phyloP scores from a whole-genome alignment of 495 filamentous ascomycete genomes.

The Xeromyces bisporus region DNA sequence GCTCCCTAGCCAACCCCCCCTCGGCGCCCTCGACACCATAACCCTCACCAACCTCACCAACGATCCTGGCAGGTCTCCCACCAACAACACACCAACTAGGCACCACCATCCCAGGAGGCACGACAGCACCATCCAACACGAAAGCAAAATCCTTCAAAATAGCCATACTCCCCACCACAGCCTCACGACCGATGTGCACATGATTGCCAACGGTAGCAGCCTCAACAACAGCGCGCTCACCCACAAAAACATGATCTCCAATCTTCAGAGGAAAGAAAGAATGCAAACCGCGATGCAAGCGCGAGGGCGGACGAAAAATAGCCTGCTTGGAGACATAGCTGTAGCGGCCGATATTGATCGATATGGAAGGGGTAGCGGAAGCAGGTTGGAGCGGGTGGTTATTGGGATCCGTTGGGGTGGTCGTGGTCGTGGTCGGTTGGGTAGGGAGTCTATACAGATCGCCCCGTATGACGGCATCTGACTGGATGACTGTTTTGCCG shows the following conservation, averaged over 20 bases:
- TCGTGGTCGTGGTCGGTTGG: slow-evolving; percentile 17
- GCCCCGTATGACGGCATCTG: slow-evolving; percentile 80
- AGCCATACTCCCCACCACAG: slow-evolving; percentile 63
- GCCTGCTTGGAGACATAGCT: slow-evolving; percentile 63
- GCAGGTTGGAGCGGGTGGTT: not conserved
- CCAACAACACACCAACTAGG: slow-evolving; percentile 76
- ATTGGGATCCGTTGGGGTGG: slow-evolving; percentile 4
- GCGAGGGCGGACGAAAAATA: slow-evolving; percentile 59
- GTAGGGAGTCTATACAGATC: slow-evolving; percentile 54
- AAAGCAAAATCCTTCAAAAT: slow-evolving; percentile 83
- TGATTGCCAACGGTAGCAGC: slow-evolving; percentile 65
- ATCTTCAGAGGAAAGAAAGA: slow-evolving; percentile 78
- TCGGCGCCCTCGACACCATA: slow-evolving; percentile 39
- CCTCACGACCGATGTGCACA: slow-evolving; percentile 61
- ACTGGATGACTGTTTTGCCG: slow-evolving; percentile 85
- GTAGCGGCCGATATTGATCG: slow-evolving; percentile 78
- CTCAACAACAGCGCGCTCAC: slow-evolving; percentile 53
- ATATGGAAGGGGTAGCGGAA: slow-evolving; percentile 17
- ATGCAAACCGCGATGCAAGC: slow-evolving; percentile 37
- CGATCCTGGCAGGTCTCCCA: slow-evolving; percentile 61
- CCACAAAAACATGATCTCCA: slow-evolving; percentile 82
- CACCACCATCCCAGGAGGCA: slow-evolving; percentile 80
- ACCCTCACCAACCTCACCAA: slow-evolving; percentile 76
- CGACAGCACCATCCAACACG: slow-evolving; percentile 64
- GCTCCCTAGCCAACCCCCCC: slow-evolving; percentile 30